Percentiles rank a stretch among this genome's conserved stretches.
phyloP scores from a whole-genome alignment of 2,329 filamentous ascomycete species.

The Colletotrichum salicis region DNA sequence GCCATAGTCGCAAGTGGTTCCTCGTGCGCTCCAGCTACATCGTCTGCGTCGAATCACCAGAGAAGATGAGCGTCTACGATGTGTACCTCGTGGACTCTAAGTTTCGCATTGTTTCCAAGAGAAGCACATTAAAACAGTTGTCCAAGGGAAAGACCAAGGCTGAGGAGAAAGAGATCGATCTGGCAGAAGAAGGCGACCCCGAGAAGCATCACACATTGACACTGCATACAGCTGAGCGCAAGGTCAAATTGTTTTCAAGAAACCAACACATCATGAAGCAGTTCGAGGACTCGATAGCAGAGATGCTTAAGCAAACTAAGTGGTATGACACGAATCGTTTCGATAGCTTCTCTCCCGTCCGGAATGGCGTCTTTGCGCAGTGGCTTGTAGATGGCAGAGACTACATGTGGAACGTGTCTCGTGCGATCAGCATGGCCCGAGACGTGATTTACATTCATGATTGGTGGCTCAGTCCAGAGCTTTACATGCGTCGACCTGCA shows the following conservation, averaged over 20 bases:
- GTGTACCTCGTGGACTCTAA: constrained; percentile 95
- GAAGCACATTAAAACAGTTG: constrained; percentile 63
- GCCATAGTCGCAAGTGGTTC: constrained; percentile 96
- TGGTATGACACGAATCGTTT: constrained; percentile 90
- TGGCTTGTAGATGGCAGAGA: constrained; percentile 97
- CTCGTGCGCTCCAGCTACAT: constrained; percentile 97
- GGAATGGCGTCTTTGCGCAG: constrained; percentile 87
- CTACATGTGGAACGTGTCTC: constrained; percentile 99
- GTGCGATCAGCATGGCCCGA: constrained; percentile 95
- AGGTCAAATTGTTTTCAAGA: constrained; percentile 88
- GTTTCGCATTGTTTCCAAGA: constrained; percentile 84
- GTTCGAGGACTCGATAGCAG: constrained; percentile 91
- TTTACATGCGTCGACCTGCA: constrained; percentile 93
- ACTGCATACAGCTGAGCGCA: constrained; percentile 90
- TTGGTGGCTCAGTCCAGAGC: constrained; percentile 97
- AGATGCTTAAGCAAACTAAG: constrained; percentile 83
- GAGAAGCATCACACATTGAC: constrained; percentile 85
- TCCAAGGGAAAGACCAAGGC: constrained; percentile 54
- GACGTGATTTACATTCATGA: constrained; percentile 99
- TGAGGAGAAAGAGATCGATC: constrained; percentile 65
- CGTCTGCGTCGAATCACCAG: constrained; percentile 96
- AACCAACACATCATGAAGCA: constrained; percentile 91
- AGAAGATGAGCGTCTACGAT: constrained; percentile 99
- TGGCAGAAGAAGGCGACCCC: constrained; percentile 49
- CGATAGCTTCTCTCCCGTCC: constrained; percentile 91